Evolutionary conservation across 2,329 filamentous ascomycete genomes (phyloP), one percentile per base, ranked within the genome.

Genomic region (Trichophaea hybrida): DNA sequence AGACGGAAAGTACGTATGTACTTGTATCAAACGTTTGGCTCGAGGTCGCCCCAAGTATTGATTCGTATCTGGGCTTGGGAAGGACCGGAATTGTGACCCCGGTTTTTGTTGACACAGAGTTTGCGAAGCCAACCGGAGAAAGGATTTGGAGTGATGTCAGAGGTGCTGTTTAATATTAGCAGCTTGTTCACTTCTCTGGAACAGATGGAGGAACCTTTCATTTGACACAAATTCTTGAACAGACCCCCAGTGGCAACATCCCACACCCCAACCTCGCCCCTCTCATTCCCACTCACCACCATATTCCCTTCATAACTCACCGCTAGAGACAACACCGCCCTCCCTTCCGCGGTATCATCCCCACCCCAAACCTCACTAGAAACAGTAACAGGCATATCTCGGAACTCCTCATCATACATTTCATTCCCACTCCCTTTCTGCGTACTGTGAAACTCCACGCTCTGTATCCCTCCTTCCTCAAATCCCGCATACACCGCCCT

Each of bases 401-500:
- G 32, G 51, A 63, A 61, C 48, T 59, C 33, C 32, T 57, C 46
- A 4, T 55, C 31, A 59, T 60, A 53, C 48, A 65, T 55, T 52
- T 61, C 58, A 52, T 64, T 58, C 31, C 33, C 53, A 59, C 44
- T 49, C 50, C 60, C 38, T 12, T 44, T 59, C 12, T 13, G 8
- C 32, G 43, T 8, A 32, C 31, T 1, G 44, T 64, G 62, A 37
- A 97, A 80, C 68, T 95, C 86, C 15, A 94, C 75, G 12, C 86
- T 78, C 70, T 88, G 91, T 15, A 96, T 74, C 56, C 82, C 86
- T 17, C 88, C 86, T 69, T 94, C 85, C 57, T 87, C 84, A 65
- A 87, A 86, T 2, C 86, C 85, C 49, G 86, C 80, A 68, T 90
- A 94, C 60, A 93, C 81, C 4, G 85, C 88, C 56, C 91, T 80